phyloP scores from a whole-genome alignment of 257 asterid species.

The Solanum commersonii region DNA sequence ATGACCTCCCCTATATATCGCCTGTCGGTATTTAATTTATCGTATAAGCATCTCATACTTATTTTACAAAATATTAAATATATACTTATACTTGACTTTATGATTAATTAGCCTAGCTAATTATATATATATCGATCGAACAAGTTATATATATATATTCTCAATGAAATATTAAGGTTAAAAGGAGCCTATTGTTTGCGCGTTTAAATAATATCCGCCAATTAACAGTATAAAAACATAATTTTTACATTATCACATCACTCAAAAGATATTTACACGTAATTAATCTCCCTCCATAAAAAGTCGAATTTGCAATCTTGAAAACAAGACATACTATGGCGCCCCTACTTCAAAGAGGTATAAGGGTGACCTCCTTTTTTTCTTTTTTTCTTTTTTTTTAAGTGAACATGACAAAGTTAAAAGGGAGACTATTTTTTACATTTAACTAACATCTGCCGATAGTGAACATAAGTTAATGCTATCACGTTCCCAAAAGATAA shows the following conservation, averaged over 20 bases:
- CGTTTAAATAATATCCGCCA: neutral
- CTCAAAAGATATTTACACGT: neutral
- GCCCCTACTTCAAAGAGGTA: neutral
- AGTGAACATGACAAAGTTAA: no score
- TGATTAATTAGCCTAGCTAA: neutral
- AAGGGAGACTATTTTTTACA: no score
- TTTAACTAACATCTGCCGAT: no score
- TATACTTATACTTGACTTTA: no score
- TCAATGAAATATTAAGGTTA: neutral
- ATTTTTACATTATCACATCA: neutral
- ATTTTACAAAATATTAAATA: no score
- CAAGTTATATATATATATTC: neutral
- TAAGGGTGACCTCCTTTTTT: no score
- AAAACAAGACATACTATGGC: neutral
- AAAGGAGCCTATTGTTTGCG: no score
- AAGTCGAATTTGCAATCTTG: neutral
- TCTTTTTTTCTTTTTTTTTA: no score
- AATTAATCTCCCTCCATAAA: neutral
- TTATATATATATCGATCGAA: neutral
- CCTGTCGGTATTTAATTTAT: no score
- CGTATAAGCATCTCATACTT: no score
- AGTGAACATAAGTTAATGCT: neutral
- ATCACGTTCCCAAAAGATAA: neutral
- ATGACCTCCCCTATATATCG: no score
- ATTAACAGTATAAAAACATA: no score